A percentile compares a stretch with the other conserved stretches of the same genome.
These are phyloP conservation scores for Mycocentrospora acerina DNA, from an alignment of 2,329 filamentous ascomycete genomes.

Conservation along the genomic window DNA sequence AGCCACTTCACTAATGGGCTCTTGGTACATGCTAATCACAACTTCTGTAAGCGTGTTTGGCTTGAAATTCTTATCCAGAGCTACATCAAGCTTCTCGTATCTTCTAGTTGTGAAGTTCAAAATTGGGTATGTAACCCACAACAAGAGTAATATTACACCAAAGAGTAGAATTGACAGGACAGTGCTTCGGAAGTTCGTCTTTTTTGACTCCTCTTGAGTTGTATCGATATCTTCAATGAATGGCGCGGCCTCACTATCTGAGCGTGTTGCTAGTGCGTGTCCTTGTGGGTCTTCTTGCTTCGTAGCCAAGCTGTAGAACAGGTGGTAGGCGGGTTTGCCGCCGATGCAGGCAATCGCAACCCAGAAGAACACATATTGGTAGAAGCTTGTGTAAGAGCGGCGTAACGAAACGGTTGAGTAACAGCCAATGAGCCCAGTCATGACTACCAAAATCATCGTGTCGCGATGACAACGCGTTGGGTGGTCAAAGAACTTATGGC, in stretches of 20 bases:
- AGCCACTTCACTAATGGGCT: constrained; percentile 26
- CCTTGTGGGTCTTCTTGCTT: too few species aligned
- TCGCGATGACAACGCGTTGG: constrained; percentile 4
- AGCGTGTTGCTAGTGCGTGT: too few species aligned
- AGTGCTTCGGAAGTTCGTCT: too few species aligned
- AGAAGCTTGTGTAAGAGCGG: constrained; percentile 24
- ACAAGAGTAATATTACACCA: constrained; percentile 8
- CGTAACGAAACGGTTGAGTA: constrained; percentile 14
- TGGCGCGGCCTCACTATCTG: too few species aligned
- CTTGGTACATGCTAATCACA: constrained; percentile 44
- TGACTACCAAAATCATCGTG: constrained; percentile 7
- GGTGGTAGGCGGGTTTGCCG: constrained; percentile 1
- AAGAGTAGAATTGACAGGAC: too few species aligned
- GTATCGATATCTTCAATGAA: too few species aligned
- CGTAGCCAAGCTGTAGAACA: too few species aligned
- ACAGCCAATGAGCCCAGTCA: constrained; percentile 17
- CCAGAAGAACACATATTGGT: constrained; percentile 17
- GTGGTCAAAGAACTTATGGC: not conserved
- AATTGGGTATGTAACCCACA: constrained; percentile 18
- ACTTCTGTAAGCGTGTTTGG: constrained; percentile 28
- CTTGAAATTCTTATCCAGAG: constrained; percentile 22
- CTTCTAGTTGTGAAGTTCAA: constrained; percentile 17
- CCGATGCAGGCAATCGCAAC: constrained; percentile 11
- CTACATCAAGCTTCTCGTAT: constrained; percentile 1
- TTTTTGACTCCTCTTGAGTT: too few species aligned